Conservation (phyloP, 371 early-diverging fungal species). For the Fennellomyces sp. region DNA sequence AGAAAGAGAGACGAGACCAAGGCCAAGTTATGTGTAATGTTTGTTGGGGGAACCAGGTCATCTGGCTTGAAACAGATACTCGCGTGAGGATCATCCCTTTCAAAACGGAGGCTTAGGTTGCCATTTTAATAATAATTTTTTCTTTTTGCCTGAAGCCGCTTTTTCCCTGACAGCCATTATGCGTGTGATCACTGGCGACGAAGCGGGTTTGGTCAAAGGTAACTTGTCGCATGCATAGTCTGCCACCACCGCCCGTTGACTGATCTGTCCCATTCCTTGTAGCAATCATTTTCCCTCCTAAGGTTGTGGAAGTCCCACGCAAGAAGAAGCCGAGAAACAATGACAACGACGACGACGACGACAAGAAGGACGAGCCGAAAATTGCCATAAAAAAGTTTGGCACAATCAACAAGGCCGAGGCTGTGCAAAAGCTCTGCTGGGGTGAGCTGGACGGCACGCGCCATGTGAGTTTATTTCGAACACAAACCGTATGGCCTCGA, state of each 20-base stretch:
- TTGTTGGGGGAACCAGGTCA: background rate
- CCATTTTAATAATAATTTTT: background rate
- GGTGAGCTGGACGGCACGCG: slow-evolving; percentile 30
- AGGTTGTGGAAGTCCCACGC: background rate
- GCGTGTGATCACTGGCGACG: slow-evolving; percentile 71
- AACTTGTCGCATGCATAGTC: background rate
- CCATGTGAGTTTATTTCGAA: slow-evolving; percentile 35
- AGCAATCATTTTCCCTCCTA: slow-evolving; percentile 36
- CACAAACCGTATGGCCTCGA: too few species aligned
- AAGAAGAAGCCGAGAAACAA: slow-evolving; percentile 6
- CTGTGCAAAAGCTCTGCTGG: slow-evolving; percentile 60
- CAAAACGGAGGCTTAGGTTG: background rate
- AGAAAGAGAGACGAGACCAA: background rate
- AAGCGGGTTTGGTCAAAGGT: slow-evolving; percentile 77
- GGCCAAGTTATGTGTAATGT: background rate
- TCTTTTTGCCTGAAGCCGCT: too few species aligned
- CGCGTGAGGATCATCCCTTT: background rate
- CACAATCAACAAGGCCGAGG: slow-evolving; percentile 51
- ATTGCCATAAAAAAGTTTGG: slow-evolving; percentile 51
- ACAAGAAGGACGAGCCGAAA: slow-evolving; percentile 25
- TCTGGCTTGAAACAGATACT: background rate
- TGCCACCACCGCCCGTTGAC: background rate
- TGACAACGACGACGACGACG: slow-evolving; percentile 21
- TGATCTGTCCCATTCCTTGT: background rate
- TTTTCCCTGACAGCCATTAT: slow-evolving; percentile 16